Conservation (phyloP, 2,329 filamentous ascomycete genomes). For the Hymenoscyphus linearis region DNA sequence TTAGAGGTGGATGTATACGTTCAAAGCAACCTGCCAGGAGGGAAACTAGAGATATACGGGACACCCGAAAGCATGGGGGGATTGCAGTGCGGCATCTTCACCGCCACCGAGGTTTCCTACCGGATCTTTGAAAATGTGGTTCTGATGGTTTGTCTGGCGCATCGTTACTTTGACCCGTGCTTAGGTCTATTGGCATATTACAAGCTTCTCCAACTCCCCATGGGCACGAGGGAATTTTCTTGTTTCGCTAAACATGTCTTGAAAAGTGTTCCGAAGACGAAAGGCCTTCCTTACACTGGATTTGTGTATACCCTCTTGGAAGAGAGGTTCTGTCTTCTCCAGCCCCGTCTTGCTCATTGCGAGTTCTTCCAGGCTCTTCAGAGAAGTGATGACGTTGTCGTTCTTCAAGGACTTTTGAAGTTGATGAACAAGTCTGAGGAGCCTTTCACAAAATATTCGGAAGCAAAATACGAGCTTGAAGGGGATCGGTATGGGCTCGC, state of each 20-base stretch:
- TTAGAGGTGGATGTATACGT: not conserved
- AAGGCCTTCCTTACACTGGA: too few species aligned
- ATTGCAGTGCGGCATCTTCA: not conserved
- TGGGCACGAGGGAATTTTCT: not conserved
- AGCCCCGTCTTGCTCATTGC: not conserved
- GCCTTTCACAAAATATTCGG: too few species aligned
- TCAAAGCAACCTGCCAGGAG: too few species aligned
- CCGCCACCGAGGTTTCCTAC: not conserved
- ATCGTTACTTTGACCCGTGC: not conserved
- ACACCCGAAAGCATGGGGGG: not conserved
- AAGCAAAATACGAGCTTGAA: too few species aligned
- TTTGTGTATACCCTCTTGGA: not conserved
- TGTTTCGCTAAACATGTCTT: not conserved
- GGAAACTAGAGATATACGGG: not conserved
- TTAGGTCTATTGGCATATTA: not conserved
- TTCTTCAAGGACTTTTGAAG: not conserved
- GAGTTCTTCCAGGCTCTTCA: not conserved
- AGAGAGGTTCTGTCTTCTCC: not conserved
- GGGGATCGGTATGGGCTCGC: too few species aligned
- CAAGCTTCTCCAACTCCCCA: not conserved
- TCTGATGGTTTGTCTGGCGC: not conserved
- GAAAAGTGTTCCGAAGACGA: not conserved
- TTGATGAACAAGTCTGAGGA: not conserved
- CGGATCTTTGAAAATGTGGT: not conserved
- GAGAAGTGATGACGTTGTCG: not conserved